Evolutionary conservation across 257 asterid species (phyloP).

Genomic region (Capsicum rhomboideum): DNA sequence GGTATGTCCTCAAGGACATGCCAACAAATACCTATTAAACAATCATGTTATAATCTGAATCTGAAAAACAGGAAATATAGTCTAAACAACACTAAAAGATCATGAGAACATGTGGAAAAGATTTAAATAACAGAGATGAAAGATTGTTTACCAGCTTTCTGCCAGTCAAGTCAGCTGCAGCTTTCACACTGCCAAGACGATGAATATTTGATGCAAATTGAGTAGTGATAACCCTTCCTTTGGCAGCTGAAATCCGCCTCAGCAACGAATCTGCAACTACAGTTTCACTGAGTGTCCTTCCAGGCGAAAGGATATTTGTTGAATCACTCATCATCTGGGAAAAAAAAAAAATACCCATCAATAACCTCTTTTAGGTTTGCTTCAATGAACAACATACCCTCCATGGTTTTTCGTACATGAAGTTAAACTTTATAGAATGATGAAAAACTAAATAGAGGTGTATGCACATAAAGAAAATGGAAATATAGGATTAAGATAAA

Average conservation of each 20-base stretch:
- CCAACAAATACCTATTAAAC: constrained; percentile 85
- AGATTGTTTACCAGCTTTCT: constrained; percentile 72
- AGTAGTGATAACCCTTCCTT: constrained; percentile 90
- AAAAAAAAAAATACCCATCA: constrained; percentile 9
- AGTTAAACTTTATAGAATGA: background rate
- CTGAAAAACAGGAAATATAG: background rate
- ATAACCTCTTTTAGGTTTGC: background rate
- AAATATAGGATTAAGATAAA: background rate
- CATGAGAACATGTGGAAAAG: background rate
- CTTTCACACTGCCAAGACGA: constrained; percentile 97
- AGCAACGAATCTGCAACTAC: constrained; percentile 86
- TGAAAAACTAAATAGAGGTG: background rate
- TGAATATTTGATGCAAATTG: constrained; percentile 98
- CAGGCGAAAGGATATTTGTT: constrained; percentile 94
- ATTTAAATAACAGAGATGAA: constrained; percentile 1
- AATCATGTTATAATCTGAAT: constrained; percentile 7
- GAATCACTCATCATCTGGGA: constrained; percentile 99
- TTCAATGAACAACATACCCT: background rate
- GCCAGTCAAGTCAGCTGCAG: constrained; percentile 98
- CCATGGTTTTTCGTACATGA: background rate
- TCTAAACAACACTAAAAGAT: background rate
- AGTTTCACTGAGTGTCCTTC: constrained; percentile 91
- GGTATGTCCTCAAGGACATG: constrained; percentile 97
- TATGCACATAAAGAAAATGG: background rate
- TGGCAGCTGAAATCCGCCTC: constrained; percentile 74